Conservation (phyloP, 108 stramenopile species). For the Skeletonema costatum region DNA sequence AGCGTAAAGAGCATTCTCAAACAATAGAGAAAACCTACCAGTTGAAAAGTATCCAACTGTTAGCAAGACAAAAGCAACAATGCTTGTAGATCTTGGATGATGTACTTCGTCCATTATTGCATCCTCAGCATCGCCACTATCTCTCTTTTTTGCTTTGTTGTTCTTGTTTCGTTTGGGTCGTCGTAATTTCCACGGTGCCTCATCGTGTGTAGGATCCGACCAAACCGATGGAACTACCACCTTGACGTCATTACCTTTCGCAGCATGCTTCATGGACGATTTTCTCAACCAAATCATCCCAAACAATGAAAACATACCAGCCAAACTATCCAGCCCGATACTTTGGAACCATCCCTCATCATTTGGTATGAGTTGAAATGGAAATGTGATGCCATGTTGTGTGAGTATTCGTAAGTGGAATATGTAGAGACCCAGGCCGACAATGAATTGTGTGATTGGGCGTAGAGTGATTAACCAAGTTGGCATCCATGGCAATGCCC, state of each 20-base stretch:
- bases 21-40: conserved; percentile 68
- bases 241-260: not conserved
- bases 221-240: conserved; percentile 37
- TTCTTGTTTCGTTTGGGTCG: conserved; percentile 7
- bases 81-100: conserved; percentile 43
- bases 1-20: conserved; percentile 80
- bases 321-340: conserved; percentile 82
- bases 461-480: conserved; percentile 57
- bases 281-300: conserved; percentile 32
- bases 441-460: conserved; percentile 53
- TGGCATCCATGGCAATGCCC: conserved; percentile 74
- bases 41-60: conserved; percentile 79
- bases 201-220: conserved; percentile 28
- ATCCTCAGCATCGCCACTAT: not conserved
- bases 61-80: conserved; percentile 59
- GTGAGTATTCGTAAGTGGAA: conserved; percentile 77
- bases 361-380: conserved; percentile 89
- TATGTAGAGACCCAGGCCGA: conserved; percentile 50
- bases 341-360: conserved; percentile 79
- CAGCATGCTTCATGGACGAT: conserved; percentile 5
- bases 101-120: not conserved
- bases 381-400: conserved; percentile 77
- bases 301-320: conserved; percentile 66
- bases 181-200: conserved; percentile 49
- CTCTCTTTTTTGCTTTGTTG: conserved; percentile 6